These are phyloP conservation scores for Acanthamoeba castellanii DNA, from an alignment of 208 protist genomes.

Conservation along the genomic window DNA sequence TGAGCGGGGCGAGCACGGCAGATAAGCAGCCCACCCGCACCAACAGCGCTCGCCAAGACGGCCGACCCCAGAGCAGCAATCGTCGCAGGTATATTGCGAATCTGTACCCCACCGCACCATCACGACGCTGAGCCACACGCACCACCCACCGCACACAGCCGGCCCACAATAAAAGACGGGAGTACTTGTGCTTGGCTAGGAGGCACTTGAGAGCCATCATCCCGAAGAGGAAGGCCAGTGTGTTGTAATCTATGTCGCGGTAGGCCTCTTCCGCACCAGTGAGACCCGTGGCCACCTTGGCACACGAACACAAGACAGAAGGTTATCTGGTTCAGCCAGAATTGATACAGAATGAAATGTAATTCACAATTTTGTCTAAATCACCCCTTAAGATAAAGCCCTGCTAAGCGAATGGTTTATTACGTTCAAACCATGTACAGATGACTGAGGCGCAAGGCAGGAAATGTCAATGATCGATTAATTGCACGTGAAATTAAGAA, in stretches of 20 bases:
- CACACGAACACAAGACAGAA: background rate
- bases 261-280: constrained; percentile 18
- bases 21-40: constrained; percentile 27
- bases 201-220: constrained; percentile 58
- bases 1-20: constrained; percentile 21
- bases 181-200: constrained; percentile 40
- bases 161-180: background rate
- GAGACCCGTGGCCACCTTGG: background rate
- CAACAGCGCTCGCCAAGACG: constrained; percentile 22
- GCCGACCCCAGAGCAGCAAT: constrained; percentile 24
- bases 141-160: background rate
- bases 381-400: background rate
- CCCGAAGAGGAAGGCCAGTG: constrained; percentile 37
- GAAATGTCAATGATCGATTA: background rate
- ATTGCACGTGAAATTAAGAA: background rate
- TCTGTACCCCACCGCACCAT: background rate
- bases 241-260: constrained; percentile 9
- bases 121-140: background rate
- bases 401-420: background rate
- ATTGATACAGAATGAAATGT: too few relatives aligned
- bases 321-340: background rate
- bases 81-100: constrained; percentile 26
- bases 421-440: background rate
- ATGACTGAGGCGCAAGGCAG: too few relatives aligned
- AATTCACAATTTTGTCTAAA: background rate